phyloP scores from a whole-genome alignment of 2,329 filamentous ascomycete genomes.

The Leptographium flavum region DNA sequence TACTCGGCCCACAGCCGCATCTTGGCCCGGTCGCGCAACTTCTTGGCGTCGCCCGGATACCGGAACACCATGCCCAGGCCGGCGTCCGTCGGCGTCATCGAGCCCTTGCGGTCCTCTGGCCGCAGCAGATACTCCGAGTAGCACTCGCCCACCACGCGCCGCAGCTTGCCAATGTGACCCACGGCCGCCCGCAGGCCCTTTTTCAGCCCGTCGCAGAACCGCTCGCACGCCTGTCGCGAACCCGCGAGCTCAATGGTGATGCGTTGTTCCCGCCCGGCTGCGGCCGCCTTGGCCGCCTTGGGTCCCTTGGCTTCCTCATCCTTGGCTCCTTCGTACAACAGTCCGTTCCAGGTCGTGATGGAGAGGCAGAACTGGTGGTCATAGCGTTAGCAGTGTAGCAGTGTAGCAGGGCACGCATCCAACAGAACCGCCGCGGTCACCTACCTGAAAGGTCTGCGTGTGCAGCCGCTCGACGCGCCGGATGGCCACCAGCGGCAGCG shows the following conservation, averaged over 20 bases:
- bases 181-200: constrained; percentile 76
- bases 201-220: constrained; percentile 93
- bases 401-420: too few species aligned
- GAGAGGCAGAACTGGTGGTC: constrained; percentile 65
- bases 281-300: constrained; percentile 27
- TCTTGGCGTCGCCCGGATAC: constrained; percentile 89
- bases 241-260: constrained; percentile 86
- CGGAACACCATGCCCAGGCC: constrained; percentile 84
- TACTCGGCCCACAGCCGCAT: constrained; percentile 98
- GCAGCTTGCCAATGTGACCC: constrained; percentile 74
- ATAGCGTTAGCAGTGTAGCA: neutral
- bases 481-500: constrained; percentile 81
- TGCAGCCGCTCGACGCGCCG: constrained; percentile 84
- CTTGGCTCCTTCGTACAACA: constrained; percentile 38
- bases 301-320: constrained; percentile 34
- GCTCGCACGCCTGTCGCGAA: constrained; percentile 75
- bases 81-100: constrained; percentile 65
- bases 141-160: constrained; percentile 66
- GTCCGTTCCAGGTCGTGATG: constrained; percentile 86
- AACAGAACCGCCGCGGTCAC: neutral
- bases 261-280: constrained; percentile 51
- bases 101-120: constrained; percentile 47
- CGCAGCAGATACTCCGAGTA: constrained; percentile 78
- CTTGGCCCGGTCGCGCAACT: constrained; percentile 87
- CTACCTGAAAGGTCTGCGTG: constrained; percentile 68